Percentiles rank a stretch among this genome's conserved stretches.
Conservation (phyloP, 1,139 yeast genomes). For the Groenewaldozyma auringiensis region DNA sequence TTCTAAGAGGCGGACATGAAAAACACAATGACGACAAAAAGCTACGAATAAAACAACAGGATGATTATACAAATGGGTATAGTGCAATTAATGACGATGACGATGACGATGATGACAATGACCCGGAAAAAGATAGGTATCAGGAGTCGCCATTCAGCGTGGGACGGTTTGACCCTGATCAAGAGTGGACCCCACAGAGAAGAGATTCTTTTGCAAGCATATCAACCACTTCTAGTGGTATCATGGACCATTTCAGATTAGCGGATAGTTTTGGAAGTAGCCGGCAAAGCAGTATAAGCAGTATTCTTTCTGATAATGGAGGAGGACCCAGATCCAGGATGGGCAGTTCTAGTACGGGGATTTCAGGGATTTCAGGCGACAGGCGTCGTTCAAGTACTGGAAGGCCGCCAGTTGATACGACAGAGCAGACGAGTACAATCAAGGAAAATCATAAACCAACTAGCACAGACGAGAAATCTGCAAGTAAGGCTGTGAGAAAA, state of each 20-base stretch:
- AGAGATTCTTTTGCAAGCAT: conserved; percentile 14
- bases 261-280: conserved; percentile 4
- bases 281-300: not conserved
- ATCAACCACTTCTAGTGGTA: conserved; percentile 16
- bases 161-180: conserved; percentile 2
- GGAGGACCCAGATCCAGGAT: not conserved
- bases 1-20: too few relatives aligned
- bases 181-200: conserved; percentile 15
- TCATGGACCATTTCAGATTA: conserved; percentile 26
- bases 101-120: conserved; percentile 5
- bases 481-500: conserved; percentile 1
- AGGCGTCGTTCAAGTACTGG: not conserved
- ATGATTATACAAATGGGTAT: not conserved
- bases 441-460: too few relatives aligned
- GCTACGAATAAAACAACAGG: too few relatives aligned
- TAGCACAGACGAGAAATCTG: too few relatives aligned
- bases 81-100: not conserved
- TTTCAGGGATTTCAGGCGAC: too few relatives aligned
- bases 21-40: too few relatives aligned
- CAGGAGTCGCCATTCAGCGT: not conserved
- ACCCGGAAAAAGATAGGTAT: not conserved
- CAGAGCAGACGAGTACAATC: not conserved
- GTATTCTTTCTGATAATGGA: not conserved
- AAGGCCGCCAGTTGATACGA: not conserved
- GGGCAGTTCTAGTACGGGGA: not conserved